Evolutionary conservation across 228 moss, liverwort and hornwort species (phyloP).

Genomic region (Sphagnum magellanicum): DNA sequence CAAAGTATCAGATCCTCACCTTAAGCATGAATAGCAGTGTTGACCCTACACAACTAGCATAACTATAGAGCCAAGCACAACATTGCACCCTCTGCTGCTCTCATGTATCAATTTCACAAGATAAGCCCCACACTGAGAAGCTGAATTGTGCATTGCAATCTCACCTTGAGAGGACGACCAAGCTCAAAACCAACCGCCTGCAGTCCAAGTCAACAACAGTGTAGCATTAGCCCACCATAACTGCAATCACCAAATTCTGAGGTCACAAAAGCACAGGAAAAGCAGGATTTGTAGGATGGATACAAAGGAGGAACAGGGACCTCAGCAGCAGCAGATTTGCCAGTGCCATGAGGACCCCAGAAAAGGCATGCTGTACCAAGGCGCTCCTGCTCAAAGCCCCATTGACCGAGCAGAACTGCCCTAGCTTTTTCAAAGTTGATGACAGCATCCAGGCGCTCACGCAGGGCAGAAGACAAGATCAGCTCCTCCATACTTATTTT

Average conservation of each 20-base stretch:
- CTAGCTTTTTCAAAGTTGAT: constrained; percentile 51
- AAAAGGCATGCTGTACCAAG: constrained; percentile 57
- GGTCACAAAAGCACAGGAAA: background rate
- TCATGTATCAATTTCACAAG: too few species aligned
- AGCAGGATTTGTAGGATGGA: background rate
- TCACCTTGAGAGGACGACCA: constrained; percentile 62
- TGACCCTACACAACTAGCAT: too few species aligned
- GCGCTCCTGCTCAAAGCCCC: constrained; percentile 57
- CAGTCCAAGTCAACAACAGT: constrained; percentile 2
- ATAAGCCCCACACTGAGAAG: too few species aligned
- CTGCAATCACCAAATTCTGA: background rate
- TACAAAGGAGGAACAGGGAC: constrained; percentile 6
- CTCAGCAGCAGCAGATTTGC: constrained; percentile 57
- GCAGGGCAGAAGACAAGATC: constrained; percentile 39
- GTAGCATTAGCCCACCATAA: background rate
- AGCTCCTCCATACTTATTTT: constrained; percentile 54
- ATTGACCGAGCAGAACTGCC: constrained; percentile 53
- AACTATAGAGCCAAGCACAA: too few species aligned
- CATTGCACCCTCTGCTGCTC: too few species aligned
- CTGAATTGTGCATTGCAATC: too few species aligned
- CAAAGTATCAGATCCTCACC: too few species aligned
- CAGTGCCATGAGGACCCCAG: constrained; percentile 59
- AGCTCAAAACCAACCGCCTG: constrained; percentile 63
- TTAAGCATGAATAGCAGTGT: too few species aligned
- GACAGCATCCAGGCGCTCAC: constrained; percentile 45